phyloP scores from a whole-genome alignment of 1,139 yeast species.

The Suhomyces coccinellae region DNA sequence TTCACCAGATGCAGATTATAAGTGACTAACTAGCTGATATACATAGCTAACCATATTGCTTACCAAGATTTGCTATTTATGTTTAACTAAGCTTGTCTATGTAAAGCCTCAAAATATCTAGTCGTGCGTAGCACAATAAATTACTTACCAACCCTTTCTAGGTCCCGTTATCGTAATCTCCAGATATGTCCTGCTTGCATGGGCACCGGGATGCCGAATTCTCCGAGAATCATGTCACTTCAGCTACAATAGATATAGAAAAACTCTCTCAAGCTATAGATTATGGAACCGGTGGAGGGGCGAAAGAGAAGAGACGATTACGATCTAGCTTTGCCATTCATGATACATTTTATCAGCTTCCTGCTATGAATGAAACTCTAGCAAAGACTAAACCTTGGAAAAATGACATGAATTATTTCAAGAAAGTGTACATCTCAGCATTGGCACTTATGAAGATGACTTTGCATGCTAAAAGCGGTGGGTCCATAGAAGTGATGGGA shows the following conservation, averaged over 20 bases:
- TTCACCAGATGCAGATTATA: conserved; percentile 9
- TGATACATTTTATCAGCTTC: conserved; percentile 10
- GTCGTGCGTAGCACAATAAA: background rate
- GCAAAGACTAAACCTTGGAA: conserved; percentile 40
- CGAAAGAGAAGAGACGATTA: background rate
- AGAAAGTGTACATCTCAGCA: conserved; percentile 65
- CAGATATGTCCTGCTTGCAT: conserved; percentile 5
- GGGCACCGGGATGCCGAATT: background rate
- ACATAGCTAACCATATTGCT: too few species aligned
- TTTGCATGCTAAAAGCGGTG: conserved; percentile 81
- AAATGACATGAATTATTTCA: conserved; percentile 58
- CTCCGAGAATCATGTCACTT: background rate
- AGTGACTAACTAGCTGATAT: background rate
- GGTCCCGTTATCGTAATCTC: too few species aligned
- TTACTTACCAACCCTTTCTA: too few species aligned
- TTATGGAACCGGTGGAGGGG: background rate
- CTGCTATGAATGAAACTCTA: conserved; percentile 15
- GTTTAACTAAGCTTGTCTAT: background rate
- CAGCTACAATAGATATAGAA: conserved; percentile 11
- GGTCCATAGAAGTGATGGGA: conserved; percentile 94
- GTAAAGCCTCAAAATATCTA: background rate
- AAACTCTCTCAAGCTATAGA: conserved; percentile 10
- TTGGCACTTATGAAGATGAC: conserved; percentile 79
- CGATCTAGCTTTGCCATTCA: conserved; percentile 1
- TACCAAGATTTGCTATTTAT: too few species aligned